Percentiles rank a stretch among this genome's conserved stretches.
Evolutionary conservation across 2,329 filamentous ascomycete genomes (phyloP).

Genomic region (Aulographum hederae): DNA sequence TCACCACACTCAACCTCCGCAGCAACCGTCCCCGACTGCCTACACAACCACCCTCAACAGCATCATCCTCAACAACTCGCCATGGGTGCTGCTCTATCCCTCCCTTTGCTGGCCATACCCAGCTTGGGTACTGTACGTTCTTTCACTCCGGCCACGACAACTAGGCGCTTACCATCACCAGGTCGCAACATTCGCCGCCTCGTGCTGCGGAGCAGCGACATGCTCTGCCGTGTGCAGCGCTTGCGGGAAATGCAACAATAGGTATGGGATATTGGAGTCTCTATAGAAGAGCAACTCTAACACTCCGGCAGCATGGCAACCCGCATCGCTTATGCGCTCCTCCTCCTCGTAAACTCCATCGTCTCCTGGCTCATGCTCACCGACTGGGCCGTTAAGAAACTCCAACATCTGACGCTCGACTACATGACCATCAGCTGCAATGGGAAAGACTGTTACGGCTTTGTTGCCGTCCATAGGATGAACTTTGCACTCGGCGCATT

Average conservation of each 20-base stretch:
- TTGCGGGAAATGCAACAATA: slow-evolving; percentile 94
- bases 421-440: slow-evolving; percentile 92
- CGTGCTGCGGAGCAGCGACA: slow-evolving; percentile 90
- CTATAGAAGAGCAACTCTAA: background rate
- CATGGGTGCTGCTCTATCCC: slow-evolving; percentile 84
- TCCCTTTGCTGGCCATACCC: slow-evolving; percentile 78
- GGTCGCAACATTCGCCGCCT: slow-evolving; percentile 63
- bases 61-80: too few relatives aligned
- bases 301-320: slow-evolving; percentile 58
- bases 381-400: slow-evolving; percentile 91
- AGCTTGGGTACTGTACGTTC: slow-evolving; percentile 64
- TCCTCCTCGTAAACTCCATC: slow-evolving; percentile 92
- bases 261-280: slow-evolving; percentile 29
- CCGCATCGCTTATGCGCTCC: slow-evolving; percentile 86
- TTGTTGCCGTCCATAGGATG: slow-evolving; percentile 91
- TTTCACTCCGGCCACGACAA: slow-evolving; percentile 3
- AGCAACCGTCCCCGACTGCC: too few relatives aligned
- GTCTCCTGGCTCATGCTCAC: slow-evolving; percentile 98
- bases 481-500: slow-evolving; percentile 94
- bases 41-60: too few relatives aligned
- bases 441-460: slow-evolving; percentile 81
- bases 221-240: slow-evolving; percentile 91
- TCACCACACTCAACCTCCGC: too few relatives aligned
- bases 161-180: slow-evolving; percentile 18
- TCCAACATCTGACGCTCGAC: slow-evolving; percentile 80